phyloP scores from a whole-genome alignment of 495 filamentous ascomycete genomes.

The Thozetella sp. region DNA sequence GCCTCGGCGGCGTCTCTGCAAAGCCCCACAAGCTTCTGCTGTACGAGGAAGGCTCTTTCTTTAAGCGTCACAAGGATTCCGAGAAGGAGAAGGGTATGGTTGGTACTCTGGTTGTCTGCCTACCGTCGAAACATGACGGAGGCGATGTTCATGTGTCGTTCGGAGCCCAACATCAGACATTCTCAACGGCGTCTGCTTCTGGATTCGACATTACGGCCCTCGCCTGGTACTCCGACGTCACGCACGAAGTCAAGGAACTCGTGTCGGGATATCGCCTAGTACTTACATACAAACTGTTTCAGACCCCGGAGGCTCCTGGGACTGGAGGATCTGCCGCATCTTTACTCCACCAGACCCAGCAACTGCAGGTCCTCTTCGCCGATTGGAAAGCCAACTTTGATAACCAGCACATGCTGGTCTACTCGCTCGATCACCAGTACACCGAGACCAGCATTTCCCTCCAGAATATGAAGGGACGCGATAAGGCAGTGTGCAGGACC shows the following conservation, averaged over 20 bases:
- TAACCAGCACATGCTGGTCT: conserved; percentile 18
- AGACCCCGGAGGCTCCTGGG: conserved; percentile 10
- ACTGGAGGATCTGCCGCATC: conserved; percentile 12
- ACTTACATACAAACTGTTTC: conserved; percentile 54
- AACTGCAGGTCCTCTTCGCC: conserved; percentile 1
- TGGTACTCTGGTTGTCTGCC: conserved; percentile 50
- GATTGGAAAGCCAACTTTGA: conserved; percentile 5
- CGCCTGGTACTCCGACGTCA: conserved; percentile 54
- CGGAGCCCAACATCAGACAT: conserved; percentile 27
- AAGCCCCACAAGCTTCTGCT: conserved; percentile 39
- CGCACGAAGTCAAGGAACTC: conserved; percentile 50
- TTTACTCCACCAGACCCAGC: conserved; percentile 17
- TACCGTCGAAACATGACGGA: conserved; percentile 52
- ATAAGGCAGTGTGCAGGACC: conserved; percentile 24
- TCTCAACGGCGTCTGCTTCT: conserved; percentile 36
- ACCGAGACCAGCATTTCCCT: conserved; percentile 34
- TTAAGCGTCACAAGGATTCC: conserved; percentile 46
- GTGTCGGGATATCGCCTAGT: conserved; percentile 48
- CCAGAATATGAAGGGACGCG: conserved; percentile 40
- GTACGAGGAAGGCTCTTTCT: conserved; percentile 47
- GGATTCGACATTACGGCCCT: conserved; percentile 33
- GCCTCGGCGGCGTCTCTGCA: not conserved
- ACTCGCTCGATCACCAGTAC: conserved; percentile 48
- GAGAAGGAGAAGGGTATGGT: conserved; percentile 52
- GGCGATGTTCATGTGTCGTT: conserved; percentile 49